Base-by-base conservation (phyloP, 106 monocot genomes). In the Chionographis japonica region DNA sequence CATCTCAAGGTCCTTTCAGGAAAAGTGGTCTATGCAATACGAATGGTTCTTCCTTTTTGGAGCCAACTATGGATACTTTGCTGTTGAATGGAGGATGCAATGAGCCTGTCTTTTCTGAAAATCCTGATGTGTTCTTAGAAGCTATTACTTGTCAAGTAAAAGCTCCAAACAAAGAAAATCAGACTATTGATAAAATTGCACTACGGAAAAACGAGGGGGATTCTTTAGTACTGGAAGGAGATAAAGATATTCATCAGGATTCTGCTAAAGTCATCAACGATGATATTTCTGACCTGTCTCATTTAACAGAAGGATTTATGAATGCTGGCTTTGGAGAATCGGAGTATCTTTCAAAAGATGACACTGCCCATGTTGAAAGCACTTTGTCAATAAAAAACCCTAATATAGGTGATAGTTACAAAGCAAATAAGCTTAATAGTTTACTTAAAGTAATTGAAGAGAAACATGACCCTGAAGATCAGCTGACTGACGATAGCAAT, bases 41-140 rank as follows among this genome's bases (percentile, higher is more conserved):
- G 19, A 69, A 62, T 57, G 50, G 12, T 58, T 65, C 74, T 64
- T 81, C 84, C 46, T 14, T 17, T 59, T 19, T 69, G 27, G 67
- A 80, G 14, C 54, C 59, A 38, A 63, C 18, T 38, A 12, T 20
- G 27, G 74, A 75, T 72, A 39, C 79, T 40, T 41, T 72, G n/a
- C 5, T 64, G 51, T 38, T 65, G 11, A 64, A 60, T 58, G 65
- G 78, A 60, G 77, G 40, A 64, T 76, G 42, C 54, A 80, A 17
- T 46, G 50, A 76, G 20, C 50, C 71, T 55, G 36, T 43, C 51
- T 67, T 72, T 43, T 53, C 79, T 63, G 74, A 18, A 50, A 88
- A 84, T 18, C 69, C 81, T 64, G 90, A 88, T 79, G 85, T 66
- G 54, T 75, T 91, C 39, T 61, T 88, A 17, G 82, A 77, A 52